A percentile compares a stretch with the other conserved stretches of the same genome.
These are phyloP conservation scores for Cyclotella cryptica DNA, from an alignment of 108 stramenopile species.

Conservation along the genomic window DNA sequence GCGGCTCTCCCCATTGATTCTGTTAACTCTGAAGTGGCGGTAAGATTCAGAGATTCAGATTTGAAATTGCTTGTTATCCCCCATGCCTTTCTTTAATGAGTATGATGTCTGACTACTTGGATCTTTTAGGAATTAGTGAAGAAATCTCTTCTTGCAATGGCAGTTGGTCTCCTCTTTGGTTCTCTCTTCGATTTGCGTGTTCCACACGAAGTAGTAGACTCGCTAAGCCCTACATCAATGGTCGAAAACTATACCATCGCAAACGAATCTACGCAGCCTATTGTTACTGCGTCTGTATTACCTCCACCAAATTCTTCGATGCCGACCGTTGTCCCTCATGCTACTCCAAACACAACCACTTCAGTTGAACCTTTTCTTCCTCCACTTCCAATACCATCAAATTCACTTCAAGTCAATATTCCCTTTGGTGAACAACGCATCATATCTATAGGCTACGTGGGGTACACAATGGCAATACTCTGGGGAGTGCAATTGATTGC, in stretches of 20 bases:
- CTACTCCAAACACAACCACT: neutral
- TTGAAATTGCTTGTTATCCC: neutral
- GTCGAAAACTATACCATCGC: neutral
- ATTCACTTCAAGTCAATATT: constrained; percentile 12
- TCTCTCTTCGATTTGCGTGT: constrained; percentile 40
- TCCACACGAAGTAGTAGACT: neutral
- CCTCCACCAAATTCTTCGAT: constrained; percentile 5
- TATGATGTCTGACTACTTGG: neutral
- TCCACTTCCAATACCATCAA: constrained; percentile 14
- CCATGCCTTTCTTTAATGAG: neutral
- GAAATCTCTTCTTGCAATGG: constrained; percentile 25
- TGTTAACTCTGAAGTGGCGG: constrained; percentile 38
- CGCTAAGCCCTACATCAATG: neutral
- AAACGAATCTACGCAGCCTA: neutral
- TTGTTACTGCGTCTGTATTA: neutral
- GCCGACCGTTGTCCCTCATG: neutral
- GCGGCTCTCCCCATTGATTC: constrained; percentile 22
- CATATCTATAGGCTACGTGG: constrained; percentile 31
- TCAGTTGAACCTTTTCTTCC: constrained; percentile 27
- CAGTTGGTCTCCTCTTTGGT: constrained; percentile 34
- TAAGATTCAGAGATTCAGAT: neutral
- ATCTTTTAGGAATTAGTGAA: neutral
- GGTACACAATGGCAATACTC: constrained; percentile 38
- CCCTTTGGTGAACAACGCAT: constrained; percentile 34
- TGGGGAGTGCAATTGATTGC: constrained; percentile 49